Percentiles rank a stretch among this genome's conserved stretches.
These are phyloP conservation scores for Apiospora arundinis DNA, from an alignment of 2,329 filamentous ascomycete species.

Conservation along the genomic window DNA sequence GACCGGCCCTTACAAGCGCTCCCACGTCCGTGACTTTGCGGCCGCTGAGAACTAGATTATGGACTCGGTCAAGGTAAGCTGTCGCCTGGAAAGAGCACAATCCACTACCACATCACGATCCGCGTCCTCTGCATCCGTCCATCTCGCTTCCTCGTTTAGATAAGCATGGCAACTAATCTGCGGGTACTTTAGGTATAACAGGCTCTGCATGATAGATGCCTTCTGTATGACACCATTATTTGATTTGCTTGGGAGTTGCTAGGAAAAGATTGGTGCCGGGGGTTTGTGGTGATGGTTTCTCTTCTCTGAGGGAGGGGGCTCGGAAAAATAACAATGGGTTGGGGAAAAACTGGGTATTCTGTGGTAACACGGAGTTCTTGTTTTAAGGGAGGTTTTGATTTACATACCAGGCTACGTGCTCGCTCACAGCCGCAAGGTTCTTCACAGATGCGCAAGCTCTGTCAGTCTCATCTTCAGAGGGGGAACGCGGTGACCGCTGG, in stretches of 20 bases:
- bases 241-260: not conserved
- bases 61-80: not conserved
- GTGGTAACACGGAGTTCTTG: not conserved
- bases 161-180: not conserved
- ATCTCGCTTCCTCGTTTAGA: no score
- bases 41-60: not conserved
- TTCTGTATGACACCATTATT: not conserved
- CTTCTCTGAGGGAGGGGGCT: not conserved
- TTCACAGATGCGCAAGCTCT: not conserved
- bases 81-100: no score
- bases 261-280: not conserved
- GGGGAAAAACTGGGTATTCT: slow-evolving; percentile 10
- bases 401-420: not conserved
- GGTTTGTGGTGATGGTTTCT: not conserved
- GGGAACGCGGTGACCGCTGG: not conserved
- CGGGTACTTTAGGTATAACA: no score
- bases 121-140: no score
- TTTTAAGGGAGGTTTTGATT: not conserved
- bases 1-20: not conserved
- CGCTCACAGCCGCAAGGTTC: not conserved
- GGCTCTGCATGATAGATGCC: not conserved
- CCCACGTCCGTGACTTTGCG: slow-evolving; percentile 5
- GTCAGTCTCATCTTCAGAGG: not conserved
- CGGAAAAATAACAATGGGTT: not conserved
- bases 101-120: no score